Evolutionary conservation across 2,329 filamentous ascomycete genomes (phyloP).

Genomic region (Aspergillus melleus): DNA sequence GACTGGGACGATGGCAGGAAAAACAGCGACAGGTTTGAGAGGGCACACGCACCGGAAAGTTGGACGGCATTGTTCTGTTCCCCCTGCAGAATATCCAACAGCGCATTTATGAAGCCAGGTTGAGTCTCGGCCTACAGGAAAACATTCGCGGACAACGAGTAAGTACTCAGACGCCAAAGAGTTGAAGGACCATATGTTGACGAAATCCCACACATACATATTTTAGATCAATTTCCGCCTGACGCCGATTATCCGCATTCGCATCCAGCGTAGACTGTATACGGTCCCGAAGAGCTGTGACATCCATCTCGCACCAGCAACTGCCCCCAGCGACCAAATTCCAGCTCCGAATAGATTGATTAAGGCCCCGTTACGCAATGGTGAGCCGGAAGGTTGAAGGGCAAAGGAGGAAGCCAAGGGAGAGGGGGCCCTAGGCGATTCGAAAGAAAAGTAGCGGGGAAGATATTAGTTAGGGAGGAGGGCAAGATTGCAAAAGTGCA

Average conservation of each 20-base stretch:
- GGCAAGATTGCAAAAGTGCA: conserved; percentile 17
- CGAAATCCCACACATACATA: conserved; percentile 50
- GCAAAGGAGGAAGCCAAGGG: conserved; percentile 21
- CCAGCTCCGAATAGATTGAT: conserved; percentile 25
- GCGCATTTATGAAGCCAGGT: conserved; percentile 83
- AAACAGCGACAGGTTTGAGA: conserved; percentile 11
- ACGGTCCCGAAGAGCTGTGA: conserved; percentile 60
- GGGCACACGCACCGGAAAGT: conserved; percentile 72
- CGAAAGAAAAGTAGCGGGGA: conserved; percentile 3
- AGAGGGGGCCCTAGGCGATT: conserved; percentile 3
- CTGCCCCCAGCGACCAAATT: conserved; percentile 34
- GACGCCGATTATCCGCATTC: conserved; percentile 61
- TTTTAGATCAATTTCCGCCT: conserved; percentile 66
- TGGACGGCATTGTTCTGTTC: conserved; percentile 85
- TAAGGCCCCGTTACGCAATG: conserved; percentile 23
- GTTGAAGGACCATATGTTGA: conserved; percentile 4
- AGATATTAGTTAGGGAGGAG: conserved; percentile 13
- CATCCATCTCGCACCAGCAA: conserved; percentile 55
- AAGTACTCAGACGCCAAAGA: background rate
- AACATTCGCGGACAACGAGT: conserved; percentile 5
- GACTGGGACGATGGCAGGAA: conserved; percentile 4
- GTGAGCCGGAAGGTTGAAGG: conserved; percentile 16
- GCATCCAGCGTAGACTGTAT: conserved; percentile 65
- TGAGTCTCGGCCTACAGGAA: conserved; percentile 76
- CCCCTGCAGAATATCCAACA: conserved; percentile 84